Conservation (phyloP, 208 protist genomes). For the Wallacemonas sp. region DNA sequence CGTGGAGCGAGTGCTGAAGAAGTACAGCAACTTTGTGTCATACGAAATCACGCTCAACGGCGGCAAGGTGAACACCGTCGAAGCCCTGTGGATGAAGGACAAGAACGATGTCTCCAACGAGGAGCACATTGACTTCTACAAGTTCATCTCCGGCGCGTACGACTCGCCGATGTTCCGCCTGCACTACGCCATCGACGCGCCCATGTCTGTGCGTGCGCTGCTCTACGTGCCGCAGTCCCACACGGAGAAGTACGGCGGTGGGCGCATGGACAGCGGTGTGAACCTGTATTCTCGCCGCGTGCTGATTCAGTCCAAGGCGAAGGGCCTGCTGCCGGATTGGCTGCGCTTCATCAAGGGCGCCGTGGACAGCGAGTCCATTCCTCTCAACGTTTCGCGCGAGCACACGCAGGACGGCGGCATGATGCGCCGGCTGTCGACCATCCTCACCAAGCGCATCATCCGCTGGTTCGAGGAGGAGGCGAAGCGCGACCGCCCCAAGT, state of each 20-base stretch:
- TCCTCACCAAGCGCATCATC: constrained; percentile 93
- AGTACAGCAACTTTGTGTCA: constrained; percentile 97
- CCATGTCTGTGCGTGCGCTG: constrained; percentile 92
- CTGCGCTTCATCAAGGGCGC: constrained; percentile 96
- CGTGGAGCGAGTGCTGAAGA: constrained; percentile 95
- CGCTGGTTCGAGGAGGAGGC: constrained; percentile 91
- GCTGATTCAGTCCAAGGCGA: constrained; percentile 95
- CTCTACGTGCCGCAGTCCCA: constrained; percentile 96
- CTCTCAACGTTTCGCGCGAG: constrained; percentile 98
- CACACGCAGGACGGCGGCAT: constrained; percentile 96
- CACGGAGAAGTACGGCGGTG: constrained; percentile 97
- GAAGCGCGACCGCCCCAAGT: constrained; percentile 90
- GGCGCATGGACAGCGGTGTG: constrained; percentile 93
- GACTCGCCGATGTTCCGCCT: constrained; percentile 93
- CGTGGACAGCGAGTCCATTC: constrained; percentile 98
- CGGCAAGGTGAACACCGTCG: constrained; percentile 93
- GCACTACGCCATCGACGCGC: constrained; percentile 96
- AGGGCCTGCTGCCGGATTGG: constrained; percentile 97
- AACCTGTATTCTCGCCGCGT: constrained; percentile 95
- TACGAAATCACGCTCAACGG: constrained; percentile 96
- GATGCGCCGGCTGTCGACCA: constrained; percentile 90
- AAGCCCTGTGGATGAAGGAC: constrained; percentile 96
- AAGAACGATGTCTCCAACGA: constrained; percentile 92
- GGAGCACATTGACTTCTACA: constrained; percentile 97
- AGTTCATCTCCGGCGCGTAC: constrained; percentile 94